Evolutionary conservation across 2,329 filamentous ascomycete species (phyloP).

Genomic region (Monosporascus ibericus): DNA sequence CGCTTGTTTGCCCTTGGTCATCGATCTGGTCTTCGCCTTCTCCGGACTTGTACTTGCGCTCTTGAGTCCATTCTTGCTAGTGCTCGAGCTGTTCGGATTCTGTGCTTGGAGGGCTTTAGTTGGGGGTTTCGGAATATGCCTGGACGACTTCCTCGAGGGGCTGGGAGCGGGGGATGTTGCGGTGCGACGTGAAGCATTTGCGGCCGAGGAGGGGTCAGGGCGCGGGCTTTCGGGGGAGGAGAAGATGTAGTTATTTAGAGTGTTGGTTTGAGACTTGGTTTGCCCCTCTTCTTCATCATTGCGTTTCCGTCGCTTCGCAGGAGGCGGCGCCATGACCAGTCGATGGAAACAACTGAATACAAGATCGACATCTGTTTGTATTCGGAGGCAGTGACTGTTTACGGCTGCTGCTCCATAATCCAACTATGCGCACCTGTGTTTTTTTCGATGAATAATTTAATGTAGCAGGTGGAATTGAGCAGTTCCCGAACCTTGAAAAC

Average conservation of each 20-base stretch:
- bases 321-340: neutral
- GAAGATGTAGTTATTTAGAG: slow-evolving; percentile 46
- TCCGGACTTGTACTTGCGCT: slow-evolving; percentile 41
- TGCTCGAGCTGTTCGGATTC: slow-evolving; percentile 12
- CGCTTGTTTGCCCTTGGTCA: slow-evolving; percentile 30
- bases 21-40: slow-evolving; percentile 28
- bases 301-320: neutral
- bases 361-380: neutral
- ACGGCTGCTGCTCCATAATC: no score
- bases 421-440: no score
- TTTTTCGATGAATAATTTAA: no score
- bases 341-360: neutral
- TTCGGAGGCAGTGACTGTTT: neutral
- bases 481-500: no score
- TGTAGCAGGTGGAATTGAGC: no score
- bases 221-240: slow-evolving; percentile 43
- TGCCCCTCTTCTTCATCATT: neutral
- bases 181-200: slow-evolving; percentile 7
- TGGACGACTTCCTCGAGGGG: slow-evolving; percentile 19
- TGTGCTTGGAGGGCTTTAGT: slow-evolving; percentile 21
- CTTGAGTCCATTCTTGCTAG: slow-evolving; percentile 21
- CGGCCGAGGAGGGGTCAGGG: slow-evolving; percentile 5
- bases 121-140: slow-evolving; percentile 15
- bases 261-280: slow-evolving; percentile 31
- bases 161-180: slow-evolving; percentile 11